Evolutionary conservation across 164 flowering plant species (phyloP).

Genomic region (Tetracentron sinense): DNA sequence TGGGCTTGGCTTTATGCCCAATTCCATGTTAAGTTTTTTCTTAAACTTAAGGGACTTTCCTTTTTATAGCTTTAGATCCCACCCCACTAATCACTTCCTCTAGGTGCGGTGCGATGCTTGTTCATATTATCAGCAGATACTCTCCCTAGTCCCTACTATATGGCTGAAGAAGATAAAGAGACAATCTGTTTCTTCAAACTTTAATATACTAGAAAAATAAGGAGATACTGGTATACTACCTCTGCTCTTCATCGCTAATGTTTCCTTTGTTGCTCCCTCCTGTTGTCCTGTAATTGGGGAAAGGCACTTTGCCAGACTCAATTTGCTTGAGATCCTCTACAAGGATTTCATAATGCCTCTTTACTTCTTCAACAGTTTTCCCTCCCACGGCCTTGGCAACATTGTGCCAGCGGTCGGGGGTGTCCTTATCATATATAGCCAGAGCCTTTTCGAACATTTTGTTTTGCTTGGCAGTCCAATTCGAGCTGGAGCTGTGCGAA

Average conservation of each 20-base stretch:
- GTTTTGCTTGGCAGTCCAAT: constrained; percentile 67
- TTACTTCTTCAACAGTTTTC: constrained; percentile 67
- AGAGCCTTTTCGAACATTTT: constrained; percentile 68
- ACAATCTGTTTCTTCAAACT: no score
- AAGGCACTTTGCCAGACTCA: constrained; percentile 61
- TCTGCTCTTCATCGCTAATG: no score
- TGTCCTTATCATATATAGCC: constrained; percentile 52
- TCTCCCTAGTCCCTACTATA: no score
- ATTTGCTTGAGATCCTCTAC: constrained; percentile 47
- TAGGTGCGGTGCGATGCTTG: no score
- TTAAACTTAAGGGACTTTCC: no score
- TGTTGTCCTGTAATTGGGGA: constrained; percentile 48
- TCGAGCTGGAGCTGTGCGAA: constrained; percentile 15
- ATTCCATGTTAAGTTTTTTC: background rate
- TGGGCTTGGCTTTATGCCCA: background rate
- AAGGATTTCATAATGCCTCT: constrained; percentile 57
- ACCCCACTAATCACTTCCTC: background rate
- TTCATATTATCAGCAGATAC: no score
- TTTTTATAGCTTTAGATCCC: background rate
- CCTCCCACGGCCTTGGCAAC: constrained; percentile 66
- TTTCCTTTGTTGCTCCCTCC: constrained; percentile 19
- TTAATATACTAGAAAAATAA: no score
- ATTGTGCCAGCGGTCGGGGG: constrained; percentile 66
- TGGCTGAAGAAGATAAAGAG: no score
- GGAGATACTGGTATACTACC: no score